Base-by-base conservation (phyloP, 2,329 filamentous ascomycete genomes). In the Albifimbria verrucaria region DNA sequence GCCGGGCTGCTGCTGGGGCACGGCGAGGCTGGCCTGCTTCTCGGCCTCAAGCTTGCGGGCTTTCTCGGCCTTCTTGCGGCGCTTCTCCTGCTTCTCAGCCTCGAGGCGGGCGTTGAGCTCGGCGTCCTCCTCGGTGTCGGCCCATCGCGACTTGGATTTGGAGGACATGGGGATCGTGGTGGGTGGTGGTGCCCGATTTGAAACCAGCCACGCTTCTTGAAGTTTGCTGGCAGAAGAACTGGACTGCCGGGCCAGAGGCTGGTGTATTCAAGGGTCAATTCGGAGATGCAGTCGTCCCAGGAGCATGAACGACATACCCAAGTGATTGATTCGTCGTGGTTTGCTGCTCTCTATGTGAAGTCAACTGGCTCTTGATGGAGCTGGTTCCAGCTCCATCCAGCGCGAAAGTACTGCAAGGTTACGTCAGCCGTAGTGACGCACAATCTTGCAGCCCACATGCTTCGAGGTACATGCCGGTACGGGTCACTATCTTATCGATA, bases 81-180 rank as follows among this genome's bases (percentile, higher is more conserved):
- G 91, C 79, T 94, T 96, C 64, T 92, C 88, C 72, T 96, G 91
- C 73, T 93, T 97, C 68, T 94, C 90, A 57, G 79, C 82, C 71
- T 88, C 93, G 52, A 85, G 79, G 65, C 86, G 84, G 20, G 86
- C 85, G 55, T 90, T 86, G 42, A 87, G 79, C 43, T 84, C 89
- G 21, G 85, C 84, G 68, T 97, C 92, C 61, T 92, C 90, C 62
- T 90, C 89, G 45, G 88, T 85, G 65, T 92, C 83, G 59, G 89
- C 90, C 94, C 94, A 99, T 71, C 93, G 86, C 49, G 93, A 97
- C 67, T 83, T 85, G 51, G 72, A 69, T 66, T 78, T 80, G 64
- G 76, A 76, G 47, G 85, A 78, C 85, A 88, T 89, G 46, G 52
- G 60, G 48, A 24, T 5, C 21, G 26, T 41, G n/a, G 45, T 11